Base-by-base conservation (phyloP, 2,329 filamentous ascomycete genomes). In the Arthrobotrys iridis region DNA sequence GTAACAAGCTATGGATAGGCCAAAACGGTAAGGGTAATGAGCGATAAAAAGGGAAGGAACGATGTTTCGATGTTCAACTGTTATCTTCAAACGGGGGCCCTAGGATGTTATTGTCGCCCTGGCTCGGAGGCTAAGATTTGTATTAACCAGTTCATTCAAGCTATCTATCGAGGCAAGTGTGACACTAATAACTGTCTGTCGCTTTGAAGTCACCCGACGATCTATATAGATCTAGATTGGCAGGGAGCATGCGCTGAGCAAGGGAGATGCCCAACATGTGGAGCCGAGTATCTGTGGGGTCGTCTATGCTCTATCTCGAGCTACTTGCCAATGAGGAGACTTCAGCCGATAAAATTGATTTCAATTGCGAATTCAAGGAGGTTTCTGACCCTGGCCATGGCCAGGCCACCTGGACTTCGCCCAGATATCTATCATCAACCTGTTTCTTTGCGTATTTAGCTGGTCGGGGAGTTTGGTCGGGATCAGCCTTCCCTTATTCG, bases 31-130 rank as follows among this genome's bases (percentile, higher is more conserved):
- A 62, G 62, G 26, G 55, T 46, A 28, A 55, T 28, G 55, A 20
- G 28, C 45, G 65, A 55, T 62, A 62, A 26, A 70, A 70, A 62
- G 41, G 65, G 65, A 70, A 70, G 65, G 65, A 70, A 60, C 62
- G 11, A 62, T 24, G 13, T 30, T 15, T 43, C 28, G 15, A 41
- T n/a, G 43, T 46, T 20, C 41, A 15, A 37, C 30, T 48, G 13
- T 26, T 62, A 70, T 70, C 52, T 66, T 57, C 37, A 57, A 67
- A 55, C 52, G 50, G 33, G 24, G 33, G 55, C 48, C 55, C 55
- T 55, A 15, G 65, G 43, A 43, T 68, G 22, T 10, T 8, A 7
- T 52, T 33, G 24, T 62, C 45, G 24, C 55, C 65, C 50, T 37
- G 11, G 48, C 24, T 28, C 40, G 35, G 52, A 58, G 28, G 46